phyloP scores from a whole-genome alignment of 2,329 filamentous ascomycete genomes.

The Pestalotiopsis sp. region DNA sequence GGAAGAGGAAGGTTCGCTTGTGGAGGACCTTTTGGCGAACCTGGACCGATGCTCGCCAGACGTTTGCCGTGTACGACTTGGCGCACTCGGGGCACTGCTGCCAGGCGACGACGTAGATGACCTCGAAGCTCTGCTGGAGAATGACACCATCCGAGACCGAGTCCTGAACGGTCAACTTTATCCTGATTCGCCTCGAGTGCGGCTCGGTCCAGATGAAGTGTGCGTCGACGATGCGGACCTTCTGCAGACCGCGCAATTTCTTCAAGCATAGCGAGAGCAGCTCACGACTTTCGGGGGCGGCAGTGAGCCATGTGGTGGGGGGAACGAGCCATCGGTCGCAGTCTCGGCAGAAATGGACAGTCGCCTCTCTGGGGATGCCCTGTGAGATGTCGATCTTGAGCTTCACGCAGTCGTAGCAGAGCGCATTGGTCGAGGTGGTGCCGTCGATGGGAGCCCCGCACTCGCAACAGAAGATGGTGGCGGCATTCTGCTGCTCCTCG shows the following conservation, averaged over 20 bases:
- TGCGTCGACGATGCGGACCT: conserved; percentile 92
- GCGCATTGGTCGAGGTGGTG: conserved; percentile 78
- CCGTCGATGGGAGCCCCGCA: conserved; percentile 96
- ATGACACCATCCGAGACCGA: conserved; percentile 62
- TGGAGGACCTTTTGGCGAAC: conserved; percentile 96
- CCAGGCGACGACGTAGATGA: conserved; percentile 84
- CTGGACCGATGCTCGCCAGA: conserved; percentile 91
- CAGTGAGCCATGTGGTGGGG: conserved; percentile 82
- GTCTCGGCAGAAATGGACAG: conserved; percentile 87
- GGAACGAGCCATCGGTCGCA: conserved; percentile 93
- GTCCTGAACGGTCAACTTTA: conserved; percentile 92
- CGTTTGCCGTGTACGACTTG: conserved; percentile 96
- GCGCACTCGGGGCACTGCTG: conserved; percentile 95
- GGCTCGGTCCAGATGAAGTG: conserved; percentile 98
- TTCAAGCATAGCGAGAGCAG: conserved; percentile 88
- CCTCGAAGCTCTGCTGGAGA: conserved; percentile 93
- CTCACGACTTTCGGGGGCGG: conserved; percentile 84
- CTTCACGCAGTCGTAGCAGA: conserved; percentile 96
- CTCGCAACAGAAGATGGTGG: conserved; percentile 89
- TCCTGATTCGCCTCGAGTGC: conserved; percentile 86
- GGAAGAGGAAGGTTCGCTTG: conserved; percentile 72
- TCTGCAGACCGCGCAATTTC: conserved; percentile 81
- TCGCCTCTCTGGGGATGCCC: conserved; percentile 88
- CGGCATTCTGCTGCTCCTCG: neutral
- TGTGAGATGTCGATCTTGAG: conserved; percentile 90